Evolutionary conservation across 495 filamentous ascomycete species (phyloP).

Genomic region (Daldinia concentrica): DNA sequence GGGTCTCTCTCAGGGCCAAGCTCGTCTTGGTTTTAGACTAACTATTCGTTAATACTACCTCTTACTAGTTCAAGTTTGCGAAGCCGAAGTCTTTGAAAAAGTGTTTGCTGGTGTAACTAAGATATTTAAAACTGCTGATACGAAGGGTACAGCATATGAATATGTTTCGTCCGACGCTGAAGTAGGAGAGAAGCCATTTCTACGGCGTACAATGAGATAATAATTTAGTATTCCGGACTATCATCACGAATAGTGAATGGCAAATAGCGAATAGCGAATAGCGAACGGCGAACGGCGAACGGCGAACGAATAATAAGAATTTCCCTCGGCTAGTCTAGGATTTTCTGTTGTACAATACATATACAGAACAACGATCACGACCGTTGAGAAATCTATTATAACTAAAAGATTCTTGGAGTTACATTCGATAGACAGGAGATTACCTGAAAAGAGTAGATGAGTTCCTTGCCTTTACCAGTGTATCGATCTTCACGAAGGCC

Average conservation of each 20-base stretch:
- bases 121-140: background rate
- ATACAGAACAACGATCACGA: background rate
- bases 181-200: slow-evolving; percentile 1
- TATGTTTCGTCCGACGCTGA: slow-evolving; percentile 17
- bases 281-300: no score
- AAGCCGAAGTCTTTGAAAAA: slow-evolving; percentile 1
- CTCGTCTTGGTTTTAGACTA: background rate
- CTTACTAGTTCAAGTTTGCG: slow-evolving; percentile 5
- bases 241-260: no score
- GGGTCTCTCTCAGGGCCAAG: slow-evolving; percentile 17
- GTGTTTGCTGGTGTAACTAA: slow-evolving; percentile 15
- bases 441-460: slow-evolving; percentile 10
- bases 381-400: slow-evolving; percentile 1
- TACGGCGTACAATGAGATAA: background rate
- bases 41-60: background rate
- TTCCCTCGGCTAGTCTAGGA: background rate
- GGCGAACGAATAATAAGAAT: background rate
- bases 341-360: background rate
- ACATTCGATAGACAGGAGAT: slow-evolving; percentile 27
- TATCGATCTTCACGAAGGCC: background rate
- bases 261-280: no score
- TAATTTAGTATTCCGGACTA: background rate
- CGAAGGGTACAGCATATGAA: slow-evolving; percentile 1
- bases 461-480: no score
- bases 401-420: slow-evolving; percentile 5